Conservation (phyloP, 306 rosid species). For the Trichosanthes cucumerina region DNA sequence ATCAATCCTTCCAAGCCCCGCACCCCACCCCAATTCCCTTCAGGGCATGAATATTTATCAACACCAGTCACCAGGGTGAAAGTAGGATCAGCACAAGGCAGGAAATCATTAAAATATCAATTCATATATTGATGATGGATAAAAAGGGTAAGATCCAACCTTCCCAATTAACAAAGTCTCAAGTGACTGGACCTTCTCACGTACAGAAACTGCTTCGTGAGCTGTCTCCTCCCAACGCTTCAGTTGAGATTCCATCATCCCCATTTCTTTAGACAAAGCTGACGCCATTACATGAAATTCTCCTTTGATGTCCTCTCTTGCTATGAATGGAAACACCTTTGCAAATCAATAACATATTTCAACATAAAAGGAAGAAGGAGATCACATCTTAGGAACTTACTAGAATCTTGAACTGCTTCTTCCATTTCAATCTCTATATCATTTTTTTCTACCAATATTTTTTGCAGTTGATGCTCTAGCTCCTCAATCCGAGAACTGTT, state of each 20-base stretch:
- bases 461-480: slow-evolving; percentile 72
- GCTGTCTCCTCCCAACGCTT: slow-evolving; percentile 89
- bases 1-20: not conserved
- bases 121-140: not conserved
- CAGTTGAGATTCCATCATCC: slow-evolving; percentile 84
- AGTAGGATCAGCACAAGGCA: not conserved
- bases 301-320: slow-evolving; percentile 78
- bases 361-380: slow-evolving; percentile 11
- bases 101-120: not conserved
- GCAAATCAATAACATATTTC: slow-evolving; percentile 18
- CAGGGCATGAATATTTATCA: not conserved
- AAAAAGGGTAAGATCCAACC: slow-evolving; percentile 28
- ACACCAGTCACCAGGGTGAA: not conserved
- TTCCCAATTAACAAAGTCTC: slow-evolving; percentile 40
- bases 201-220: slow-evolving; percentile 60
- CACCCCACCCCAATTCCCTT: not conserved
- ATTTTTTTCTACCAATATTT: slow-evolving; percentile 54
- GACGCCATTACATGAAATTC: slow-evolving; percentile 92
- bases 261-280: slow-evolving; percentile 90
- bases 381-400: slow-evolving; percentile 28
- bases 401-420: slow-evolving; percentile 78
- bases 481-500: slow-evolving; percentile 53
- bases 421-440: slow-evolving; percentile 73
- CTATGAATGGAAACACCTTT: slow-evolving; percentile 35
- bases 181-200: slow-evolving; percentile 57